phyloP scores from a whole-genome alignment of 306 rosid species.

The Cucumis hystrix region DNA sequence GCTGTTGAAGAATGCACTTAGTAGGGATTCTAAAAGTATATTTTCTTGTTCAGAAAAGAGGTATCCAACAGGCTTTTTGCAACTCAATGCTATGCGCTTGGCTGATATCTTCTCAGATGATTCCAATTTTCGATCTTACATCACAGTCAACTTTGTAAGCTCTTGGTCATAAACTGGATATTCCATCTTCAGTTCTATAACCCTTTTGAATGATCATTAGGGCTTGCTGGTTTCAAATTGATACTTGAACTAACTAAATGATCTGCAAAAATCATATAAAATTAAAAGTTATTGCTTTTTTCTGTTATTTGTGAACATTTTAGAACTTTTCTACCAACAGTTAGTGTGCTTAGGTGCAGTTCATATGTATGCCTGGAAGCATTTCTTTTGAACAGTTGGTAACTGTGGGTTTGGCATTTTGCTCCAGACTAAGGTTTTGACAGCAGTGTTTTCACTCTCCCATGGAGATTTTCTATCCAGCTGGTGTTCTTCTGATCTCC shows the following conservation, averaged over 20 bases:
- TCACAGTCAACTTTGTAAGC: slow-evolving; percentile 67
- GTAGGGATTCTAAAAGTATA: slow-evolving; percentile 33
- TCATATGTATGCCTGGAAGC: slow-evolving; percentile 1
- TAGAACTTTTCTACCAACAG: slow-evolving; percentile 2
- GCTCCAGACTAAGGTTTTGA: slow-evolving; percentile 75
- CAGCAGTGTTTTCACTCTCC: slow-evolving; percentile 73
- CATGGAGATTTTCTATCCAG: slow-evolving; percentile 74
- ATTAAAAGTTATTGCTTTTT: background rate
- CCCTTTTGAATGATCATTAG: background rate
- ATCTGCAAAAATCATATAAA: background rate
- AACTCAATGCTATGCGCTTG: slow-evolving; percentile 96
- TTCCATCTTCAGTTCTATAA: slow-evolving; percentile 9
- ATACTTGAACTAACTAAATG: background rate
- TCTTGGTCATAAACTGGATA: slow-evolving; percentile 4
- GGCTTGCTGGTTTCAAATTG: background rate
- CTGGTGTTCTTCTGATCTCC: slow-evolving; percentile 92
- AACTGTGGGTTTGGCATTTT: slow-evolving; percentile 27
- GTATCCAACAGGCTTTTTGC: slow-evolving; percentile 69
- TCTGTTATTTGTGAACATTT: background rate
- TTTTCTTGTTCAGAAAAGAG: slow-evolving; percentile 27
- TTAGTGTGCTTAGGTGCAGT: slow-evolving; percentile 13
- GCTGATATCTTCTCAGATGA: slow-evolving; percentile 91
- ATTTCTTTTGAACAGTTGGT: slow-evolving; percentile 13
- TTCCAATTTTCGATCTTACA: slow-evolving; percentile 79
- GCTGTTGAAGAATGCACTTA: slow-evolving; percentile 58